These are phyloP conservation scores for Cladophialophora bantiana DNA, from an alignment of 2,329 filamentous ascomycete species.

Conservation along the genomic window DNA sequence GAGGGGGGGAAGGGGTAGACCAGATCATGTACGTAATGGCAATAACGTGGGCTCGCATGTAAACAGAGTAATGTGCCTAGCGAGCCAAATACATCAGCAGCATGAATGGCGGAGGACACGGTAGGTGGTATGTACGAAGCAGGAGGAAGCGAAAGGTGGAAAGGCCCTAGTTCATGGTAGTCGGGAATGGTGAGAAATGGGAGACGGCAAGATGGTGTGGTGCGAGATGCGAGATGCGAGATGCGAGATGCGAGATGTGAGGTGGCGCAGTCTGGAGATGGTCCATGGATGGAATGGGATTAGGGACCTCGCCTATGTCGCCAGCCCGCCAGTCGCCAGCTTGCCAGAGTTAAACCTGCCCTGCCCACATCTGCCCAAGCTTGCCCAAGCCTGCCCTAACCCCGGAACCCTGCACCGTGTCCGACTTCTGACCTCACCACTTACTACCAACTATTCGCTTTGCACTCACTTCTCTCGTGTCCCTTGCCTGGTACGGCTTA, in stretches of 20 bases:
- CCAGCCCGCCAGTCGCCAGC: neutral
- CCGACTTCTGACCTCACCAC: slow-evolving; percentile 12
- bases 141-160: neutral
- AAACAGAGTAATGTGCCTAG: neutral
- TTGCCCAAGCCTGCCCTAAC: neutral
- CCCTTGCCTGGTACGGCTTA: neutral
- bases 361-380: neutral
- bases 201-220: too few relatives aligned
- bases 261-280: too few relatives aligned
- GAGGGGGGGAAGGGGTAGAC: neutral
- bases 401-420: slow-evolving; percentile 11
- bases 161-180: neutral
- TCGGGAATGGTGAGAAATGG: too few relatives aligned
- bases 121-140: neutral
- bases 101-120: neutral
- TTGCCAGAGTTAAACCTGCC: too few relatives aligned
- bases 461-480: neutral
- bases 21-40: slow-evolving; percentile 2
- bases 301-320: neutral
- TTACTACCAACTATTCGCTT: neutral
- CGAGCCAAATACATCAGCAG: neutral
- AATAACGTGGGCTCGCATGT: neutral
- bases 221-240: too few relatives aligned
- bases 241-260: too few relatives aligned
- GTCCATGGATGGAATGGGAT: neutral